Conservation (phyloP, 352 stramenopile species). For the Phytopythium vexans region DNA sequence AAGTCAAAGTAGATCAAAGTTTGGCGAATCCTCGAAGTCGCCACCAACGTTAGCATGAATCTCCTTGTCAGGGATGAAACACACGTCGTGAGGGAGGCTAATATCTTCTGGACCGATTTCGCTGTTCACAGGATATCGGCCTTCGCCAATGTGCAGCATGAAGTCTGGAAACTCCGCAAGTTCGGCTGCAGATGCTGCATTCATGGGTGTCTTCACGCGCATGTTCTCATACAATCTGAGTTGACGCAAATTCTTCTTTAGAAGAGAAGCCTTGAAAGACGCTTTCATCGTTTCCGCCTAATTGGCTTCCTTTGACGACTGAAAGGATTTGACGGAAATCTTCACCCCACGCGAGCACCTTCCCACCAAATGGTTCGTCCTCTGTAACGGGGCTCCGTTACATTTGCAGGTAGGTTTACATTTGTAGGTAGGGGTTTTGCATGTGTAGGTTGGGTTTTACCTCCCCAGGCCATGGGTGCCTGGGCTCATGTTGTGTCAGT, state of each 20-base stretch:
- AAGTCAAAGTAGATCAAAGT: too few species aligned
- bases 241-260: constrained; percentile 3
- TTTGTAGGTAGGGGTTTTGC: too few species aligned
- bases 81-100: neutral
- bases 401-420: too few species aligned
- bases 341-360: constrained; percentile 13
- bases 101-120: neutral
- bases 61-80: neutral
- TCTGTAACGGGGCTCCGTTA: too few species aligned
- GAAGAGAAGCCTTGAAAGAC: constrained; percentile 6
- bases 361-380: constrained; percentile 18
- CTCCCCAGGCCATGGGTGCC: too few species aligned
- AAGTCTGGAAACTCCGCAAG: neutral
- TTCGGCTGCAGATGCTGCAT: neutral
- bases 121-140: neutral
- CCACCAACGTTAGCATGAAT: neutral
- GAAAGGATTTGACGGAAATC: constrained; percentile 25
- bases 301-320: constrained; percentile 6
- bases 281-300: constrained; percentile 8
- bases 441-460: too few species aligned
- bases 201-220: neutral
- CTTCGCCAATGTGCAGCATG: neutral
- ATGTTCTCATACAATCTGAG: constrained; percentile 7
- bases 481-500: too few species aligned
- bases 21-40: neutral